phyloP scores from a whole-genome alignment of 148 eudicot genomes.

The Heliosperma pusillum region DNA sequence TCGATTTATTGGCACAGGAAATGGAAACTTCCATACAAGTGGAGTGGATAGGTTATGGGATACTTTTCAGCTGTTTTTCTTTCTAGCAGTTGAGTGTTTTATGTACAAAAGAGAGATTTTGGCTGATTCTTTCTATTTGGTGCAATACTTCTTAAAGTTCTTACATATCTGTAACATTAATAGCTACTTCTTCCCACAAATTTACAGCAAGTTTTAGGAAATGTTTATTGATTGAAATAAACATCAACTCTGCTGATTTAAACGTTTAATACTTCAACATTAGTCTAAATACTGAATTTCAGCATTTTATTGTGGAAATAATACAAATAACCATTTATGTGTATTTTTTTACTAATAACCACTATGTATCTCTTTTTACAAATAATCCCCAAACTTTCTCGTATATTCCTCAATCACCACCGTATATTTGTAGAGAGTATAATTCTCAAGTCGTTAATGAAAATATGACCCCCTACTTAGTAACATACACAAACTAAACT shows the following conservation, averaged over 20 bases:
- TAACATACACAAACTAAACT: no score
- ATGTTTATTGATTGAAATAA: conserved; percentile 6
- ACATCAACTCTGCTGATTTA: not conserved
- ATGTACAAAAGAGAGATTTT: not conserved
- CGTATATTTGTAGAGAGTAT: no score
- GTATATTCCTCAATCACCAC: no score
- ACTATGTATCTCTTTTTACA: no score
- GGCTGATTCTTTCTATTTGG: conserved; percentile 15
- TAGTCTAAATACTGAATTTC: no score
- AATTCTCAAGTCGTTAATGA: no score
- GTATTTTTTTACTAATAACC: no score
- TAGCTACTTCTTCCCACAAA: conserved; percentile 11
- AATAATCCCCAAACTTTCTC: no score
- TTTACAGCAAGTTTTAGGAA: conserved; percentile 5
- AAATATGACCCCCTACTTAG: no score
- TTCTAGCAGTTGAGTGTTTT: conserved; percentile 14
- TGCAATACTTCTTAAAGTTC: not conserved
- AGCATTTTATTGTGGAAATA: no score
- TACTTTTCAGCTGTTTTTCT: not conserved
- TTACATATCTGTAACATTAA: conserved; percentile 18
- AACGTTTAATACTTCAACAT: not conserved
- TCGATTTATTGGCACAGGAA: conserved; percentile 88
- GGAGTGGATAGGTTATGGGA: conserved; percentile 32
- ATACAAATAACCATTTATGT: no score
- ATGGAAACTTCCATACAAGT: conserved; percentile 72